Conservation (phyloP, 768 basidiomycete genomes). For the Suillus plorans region DNA sequence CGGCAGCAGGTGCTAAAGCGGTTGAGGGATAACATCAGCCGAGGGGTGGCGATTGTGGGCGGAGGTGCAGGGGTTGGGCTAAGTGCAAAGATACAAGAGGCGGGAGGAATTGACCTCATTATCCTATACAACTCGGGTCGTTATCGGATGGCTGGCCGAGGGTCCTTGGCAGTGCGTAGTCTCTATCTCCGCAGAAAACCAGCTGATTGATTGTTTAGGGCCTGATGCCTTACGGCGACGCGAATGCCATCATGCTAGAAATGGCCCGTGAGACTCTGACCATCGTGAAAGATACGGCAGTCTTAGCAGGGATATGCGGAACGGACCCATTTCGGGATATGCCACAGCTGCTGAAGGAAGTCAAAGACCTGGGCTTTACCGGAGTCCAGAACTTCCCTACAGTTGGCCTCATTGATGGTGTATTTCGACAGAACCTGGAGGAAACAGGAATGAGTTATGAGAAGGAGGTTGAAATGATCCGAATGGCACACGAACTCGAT, state of each 20-base stretch:
- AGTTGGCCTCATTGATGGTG: conserved; percentile 27
- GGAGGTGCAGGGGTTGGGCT: conserved; percentile 28
- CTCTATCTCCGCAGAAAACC: background rate
- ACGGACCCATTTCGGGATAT: conserved; percentile 30
- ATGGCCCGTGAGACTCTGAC: conserved; percentile 29
- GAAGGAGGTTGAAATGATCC: conserved; percentile 32
- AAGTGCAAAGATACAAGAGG: conserved; percentile 27
- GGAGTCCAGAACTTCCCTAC: conserved; percentile 32
- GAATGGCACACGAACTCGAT: conserved; percentile 21
- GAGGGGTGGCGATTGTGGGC: conserved; percentile 23
- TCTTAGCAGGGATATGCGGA: conserved; percentile 28
- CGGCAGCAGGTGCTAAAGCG: conserved; percentile 18
- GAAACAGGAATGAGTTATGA: conserved; percentile 31
- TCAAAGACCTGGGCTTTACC: conserved; percentile 26
- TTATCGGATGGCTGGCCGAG: conserved; percentile 30
- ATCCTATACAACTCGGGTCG: conserved; percentile 33
- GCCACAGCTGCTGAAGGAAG: conserved; percentile 19
- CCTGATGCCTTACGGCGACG: conserved; percentile 30
- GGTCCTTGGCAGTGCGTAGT: conserved; percentile 26
- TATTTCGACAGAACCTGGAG: conserved; percentile 29
- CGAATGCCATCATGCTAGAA: conserved; percentile 28
- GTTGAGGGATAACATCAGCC: conserved; percentile 13
- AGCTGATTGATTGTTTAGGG: conserved; percentile 14
- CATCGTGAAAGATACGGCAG: conserved; percentile 26
- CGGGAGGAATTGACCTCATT: conserved; percentile 25